Percentiles rank a stretch among this genome's conserved stretches.
phyloP scores from a whole-genome alignment of 768 basidiomycete species.

The Termitomyces sp. region DNA sequence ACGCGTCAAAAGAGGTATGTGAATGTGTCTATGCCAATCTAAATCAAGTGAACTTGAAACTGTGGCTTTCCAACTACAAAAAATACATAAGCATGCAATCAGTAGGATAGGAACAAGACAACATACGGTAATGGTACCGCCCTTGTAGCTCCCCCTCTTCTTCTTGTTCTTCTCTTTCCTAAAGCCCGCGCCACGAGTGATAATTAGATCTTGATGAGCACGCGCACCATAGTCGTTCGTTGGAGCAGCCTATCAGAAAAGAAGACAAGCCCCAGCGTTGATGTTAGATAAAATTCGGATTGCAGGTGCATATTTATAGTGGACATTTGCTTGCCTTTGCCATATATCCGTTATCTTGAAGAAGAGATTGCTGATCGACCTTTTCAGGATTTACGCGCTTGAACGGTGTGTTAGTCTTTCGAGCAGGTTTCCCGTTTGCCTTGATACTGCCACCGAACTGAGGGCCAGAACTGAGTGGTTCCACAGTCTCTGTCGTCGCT shows the following conservation, averaged over 20 bases:
- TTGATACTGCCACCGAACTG: conserved; percentile 14
- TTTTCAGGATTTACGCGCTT: conserved; percentile 68
- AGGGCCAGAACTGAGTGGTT: conserved; percentile 7
- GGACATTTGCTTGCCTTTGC: conserved; percentile 50
- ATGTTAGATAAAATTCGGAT: background rate
- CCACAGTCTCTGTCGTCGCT: conserved; percentile 24
- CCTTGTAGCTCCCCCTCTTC: conserved; percentile 90
- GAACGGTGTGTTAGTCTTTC: conserved; percentile 63
- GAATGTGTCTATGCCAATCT: conserved; percentile 2
- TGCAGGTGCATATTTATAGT: background rate
- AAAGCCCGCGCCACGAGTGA: conserved; percentile 92
- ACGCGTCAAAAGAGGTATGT: background rate
- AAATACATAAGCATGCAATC: conserved; percentile 2
- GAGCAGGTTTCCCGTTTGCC: conserved; percentile 24
- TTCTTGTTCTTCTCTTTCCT: conserved; percentile 99
- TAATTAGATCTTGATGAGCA: conserved; percentile 83
- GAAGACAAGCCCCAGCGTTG: background rate
- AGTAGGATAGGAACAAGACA: background rate
- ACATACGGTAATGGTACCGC: conserved; percentile 90
- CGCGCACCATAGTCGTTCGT: conserved; percentile 81
- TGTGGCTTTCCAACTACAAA: conserved; percentile 70
- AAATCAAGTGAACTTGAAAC: conserved; percentile 67
- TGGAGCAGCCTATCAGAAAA: conserved; percentile 44
- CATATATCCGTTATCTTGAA: conserved; percentile 73
- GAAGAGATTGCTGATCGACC: conserved; percentile 29